Percentiles rank a stretch among this genome's conserved stretches.
Conservation (phyloP, 2,329 filamentous ascomycete species). For the Pestalotiopsis sp. region DNA sequence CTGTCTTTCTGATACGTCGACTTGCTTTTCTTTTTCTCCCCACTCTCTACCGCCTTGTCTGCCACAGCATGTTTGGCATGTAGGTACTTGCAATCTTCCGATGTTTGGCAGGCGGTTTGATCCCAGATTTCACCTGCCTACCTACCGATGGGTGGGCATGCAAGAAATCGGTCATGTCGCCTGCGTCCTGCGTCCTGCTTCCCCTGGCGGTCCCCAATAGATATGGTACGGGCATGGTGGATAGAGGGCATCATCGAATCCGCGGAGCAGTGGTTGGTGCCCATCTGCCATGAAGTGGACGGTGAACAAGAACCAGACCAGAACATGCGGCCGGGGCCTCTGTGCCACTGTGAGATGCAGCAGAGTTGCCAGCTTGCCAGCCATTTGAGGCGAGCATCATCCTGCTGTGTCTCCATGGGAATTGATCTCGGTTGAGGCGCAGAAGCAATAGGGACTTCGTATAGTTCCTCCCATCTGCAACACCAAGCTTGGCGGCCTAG, state of each 20-base stretch:
- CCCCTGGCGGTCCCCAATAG: too few relatives aligned
- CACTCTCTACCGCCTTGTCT: background rate
- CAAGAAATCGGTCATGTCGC: too few relatives aligned
- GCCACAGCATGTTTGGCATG: background rate
- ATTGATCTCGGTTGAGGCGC: conserved; percentile 4
- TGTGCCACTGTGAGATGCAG: background rate
- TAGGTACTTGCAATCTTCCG: background rate
- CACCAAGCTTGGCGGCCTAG: background rate
- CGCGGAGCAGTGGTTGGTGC: too few relatives aligned
- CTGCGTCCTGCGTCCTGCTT: too few relatives aligned
- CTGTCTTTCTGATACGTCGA: background rate
- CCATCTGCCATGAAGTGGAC: too few relatives aligned
- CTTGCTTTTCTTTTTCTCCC: background rate
- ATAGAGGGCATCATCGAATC: too few relatives aligned
- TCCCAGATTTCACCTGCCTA: background rate
- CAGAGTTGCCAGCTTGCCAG: background rate
- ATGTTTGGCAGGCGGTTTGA: background rate
- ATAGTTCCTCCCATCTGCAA: background rate
- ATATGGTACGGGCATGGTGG: too few relatives aligned
- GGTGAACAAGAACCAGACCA: too few relatives aligned
- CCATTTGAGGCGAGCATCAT: background rate
- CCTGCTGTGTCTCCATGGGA: background rate
- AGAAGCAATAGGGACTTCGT: background rate
- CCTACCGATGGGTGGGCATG: too few relatives aligned
- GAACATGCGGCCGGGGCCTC: background rate